Percentiles rank a stretch among this genome's conserved stretches.
These are phyloP conservation scores for Polysphondylium violaceum DNA, from an alignment of 78 protist species.

Conservation along the genomic window DNA sequence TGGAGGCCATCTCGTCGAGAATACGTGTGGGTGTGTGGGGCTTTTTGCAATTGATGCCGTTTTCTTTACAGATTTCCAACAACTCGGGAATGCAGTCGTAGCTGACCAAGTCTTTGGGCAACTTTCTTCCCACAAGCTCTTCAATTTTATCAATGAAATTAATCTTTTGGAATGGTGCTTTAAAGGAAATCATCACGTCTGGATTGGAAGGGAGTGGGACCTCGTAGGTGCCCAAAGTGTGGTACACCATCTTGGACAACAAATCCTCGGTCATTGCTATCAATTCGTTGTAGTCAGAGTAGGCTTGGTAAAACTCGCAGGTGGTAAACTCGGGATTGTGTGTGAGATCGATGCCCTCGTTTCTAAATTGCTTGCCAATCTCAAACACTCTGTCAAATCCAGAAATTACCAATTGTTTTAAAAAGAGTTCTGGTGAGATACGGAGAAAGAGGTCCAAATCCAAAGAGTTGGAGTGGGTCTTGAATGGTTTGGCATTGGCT, in stretches of 20 bases:
- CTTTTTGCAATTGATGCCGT: constrained; percentile 86
- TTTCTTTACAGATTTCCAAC: constrained; percentile 54
- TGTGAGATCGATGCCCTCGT: constrained; percentile 98
- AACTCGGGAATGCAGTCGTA: constrained; percentile 76
- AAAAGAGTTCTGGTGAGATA: constrained; percentile 99
- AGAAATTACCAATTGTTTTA: constrained; percentile 98
- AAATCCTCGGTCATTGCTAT: constrained; percentile 97
- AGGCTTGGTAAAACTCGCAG: constrained; percentile 99
- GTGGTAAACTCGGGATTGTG: constrained; percentile 99
- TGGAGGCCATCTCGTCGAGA: constrained; percentile 93
- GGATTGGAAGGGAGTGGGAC: constrained; percentile 81
- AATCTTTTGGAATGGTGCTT: constrained; percentile 96
- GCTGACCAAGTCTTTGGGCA: constrained; percentile 46
- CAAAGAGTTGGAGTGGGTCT: constrained; percentile 98
- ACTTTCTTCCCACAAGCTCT: constrained; percentile 74
- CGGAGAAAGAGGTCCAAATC: constrained; percentile 97
- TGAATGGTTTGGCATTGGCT: constrained; percentile 99
- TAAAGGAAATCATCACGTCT: constrained; percentile 93
- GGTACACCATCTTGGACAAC: constrained; percentile 84
- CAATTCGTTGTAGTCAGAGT: constrained; percentile 99
- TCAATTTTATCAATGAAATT: constrained; percentile 91
- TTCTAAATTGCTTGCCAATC: constrained; percentile 99
- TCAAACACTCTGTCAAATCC: constrained; percentile 99
- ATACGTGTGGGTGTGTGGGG: constrained; percentile 97
- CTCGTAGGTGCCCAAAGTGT: constrained; percentile 61